A percentile compares a stretch with the other conserved stretches of the same genome.
phyloP scores from a whole-genome alignment of 2,329 filamentous ascomycete genomes.

The Aspergillus hortae region DNA sequence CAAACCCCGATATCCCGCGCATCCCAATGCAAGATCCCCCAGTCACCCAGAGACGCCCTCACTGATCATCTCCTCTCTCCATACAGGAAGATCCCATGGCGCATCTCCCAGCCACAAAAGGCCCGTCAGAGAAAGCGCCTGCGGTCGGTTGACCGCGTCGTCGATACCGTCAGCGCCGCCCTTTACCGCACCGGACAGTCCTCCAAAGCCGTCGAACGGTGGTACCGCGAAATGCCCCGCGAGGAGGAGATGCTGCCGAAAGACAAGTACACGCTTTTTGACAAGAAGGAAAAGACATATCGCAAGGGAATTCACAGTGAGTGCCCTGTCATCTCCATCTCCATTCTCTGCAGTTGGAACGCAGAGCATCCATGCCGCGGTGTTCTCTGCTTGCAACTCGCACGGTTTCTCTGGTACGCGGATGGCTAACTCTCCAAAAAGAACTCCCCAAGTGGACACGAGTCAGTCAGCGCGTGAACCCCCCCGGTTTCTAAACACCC shows the following conservation, averaged over 20 bases:
- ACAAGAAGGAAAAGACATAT: constrained; percentile 92
- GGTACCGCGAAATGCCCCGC: constrained; percentile 94
- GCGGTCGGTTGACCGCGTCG: constrained; percentile 80
- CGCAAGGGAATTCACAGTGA: constrained; percentile 95
- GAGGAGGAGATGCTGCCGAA: constrained; percentile 93
- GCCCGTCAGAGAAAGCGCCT: constrained; percentile 78
- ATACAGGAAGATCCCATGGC: constrained; percentile 89
- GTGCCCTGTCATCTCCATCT: not conserved
- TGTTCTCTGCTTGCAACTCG: not conserved
- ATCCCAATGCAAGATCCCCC: not conserved
- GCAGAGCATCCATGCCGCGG: not conserved
- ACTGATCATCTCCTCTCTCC: not conserved
- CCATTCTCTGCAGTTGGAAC: not conserved
- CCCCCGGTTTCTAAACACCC: constrained; percentile 74
- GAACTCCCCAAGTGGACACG: constrained; percentile 91
- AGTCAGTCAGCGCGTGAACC: constrained; percentile 89
- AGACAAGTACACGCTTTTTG: constrained; percentile 98
- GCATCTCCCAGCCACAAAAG: constrained; percentile 88
- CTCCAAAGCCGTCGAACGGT: constrained; percentile 74
- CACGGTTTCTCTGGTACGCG: not conserved
- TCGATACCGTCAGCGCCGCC: constrained; percentile 76
- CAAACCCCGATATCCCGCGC: too few relatives aligned
- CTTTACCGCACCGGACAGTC: constrained; percentile 68
- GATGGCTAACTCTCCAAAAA: constrained; percentile 33
- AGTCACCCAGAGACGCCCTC: not conserved